Base-by-base conservation (phyloP, 805 yeast species). In the Metschnikowia kunwiensis region DNA sequence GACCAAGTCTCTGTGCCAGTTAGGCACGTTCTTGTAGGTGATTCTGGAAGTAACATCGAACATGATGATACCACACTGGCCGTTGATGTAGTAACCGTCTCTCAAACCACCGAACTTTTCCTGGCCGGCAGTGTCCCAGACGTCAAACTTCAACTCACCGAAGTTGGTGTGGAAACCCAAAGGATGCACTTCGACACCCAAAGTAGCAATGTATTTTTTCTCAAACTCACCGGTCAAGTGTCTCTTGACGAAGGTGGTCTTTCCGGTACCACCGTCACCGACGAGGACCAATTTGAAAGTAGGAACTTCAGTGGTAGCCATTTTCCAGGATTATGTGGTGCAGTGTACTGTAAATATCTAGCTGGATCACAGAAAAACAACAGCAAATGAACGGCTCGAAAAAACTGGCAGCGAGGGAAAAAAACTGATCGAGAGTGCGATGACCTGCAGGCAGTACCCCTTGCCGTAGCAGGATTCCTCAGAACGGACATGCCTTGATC, bases 251-350 rank as follows among this genome's bases (percentile, higher is more conserved):
- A 93, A 93, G 43, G 99, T 93, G 77, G 99, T 93, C 82, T 93
- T 93, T 75, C 99, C 99, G 70, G 98, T 93, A 81, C 99, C 99
- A 78, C 99, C 99, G 66, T 93, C 99, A 68, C 99, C 99, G 72
- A 93, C 98, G 61, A 93, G 82, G 59, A 93, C 99, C 69, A 93
- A 81, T 77, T 93, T 93, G 73, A 93, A 93, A 53, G 96, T 86
- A 55, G 98, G 97, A 69, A 88, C 94, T 75, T 80, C 82, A n/a
- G n/a, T n/a, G 59, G 71, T 72, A 57, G 85, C 79, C 86, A 81
- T 80, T 25, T 24, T 43, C 19, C 16, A 22, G 27, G 30, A 26
- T 6, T 5, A 19, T 19, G 27, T 9, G n/a, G 14, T 23, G 12
- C 18, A 18, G 27, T 21, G 12, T 16, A 13, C 5, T 32, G 20